Percentiles rank a stretch among this genome's conserved stretches.
These are phyloP conservation scores for Alternaria postmessia DNA, from an alignment of 2,329 filamentous ascomycete species.

Conservation along the genomic window DNA sequence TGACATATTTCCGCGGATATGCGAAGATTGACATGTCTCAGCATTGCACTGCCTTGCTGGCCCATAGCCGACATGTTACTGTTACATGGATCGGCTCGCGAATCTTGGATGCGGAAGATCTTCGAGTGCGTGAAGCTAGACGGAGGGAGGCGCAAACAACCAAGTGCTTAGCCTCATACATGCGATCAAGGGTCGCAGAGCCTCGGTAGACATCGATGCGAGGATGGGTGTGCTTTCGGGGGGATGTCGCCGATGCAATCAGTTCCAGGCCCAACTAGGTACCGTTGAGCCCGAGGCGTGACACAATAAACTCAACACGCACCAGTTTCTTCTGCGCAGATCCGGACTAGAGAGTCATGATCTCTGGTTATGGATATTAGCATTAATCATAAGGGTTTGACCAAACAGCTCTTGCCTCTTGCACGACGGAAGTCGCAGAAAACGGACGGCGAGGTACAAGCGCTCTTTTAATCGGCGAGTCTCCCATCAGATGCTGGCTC, in stretches of 20 bases:
- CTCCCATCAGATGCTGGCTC: background rate
- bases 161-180: background rate
- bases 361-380: background rate
- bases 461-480: background rate
- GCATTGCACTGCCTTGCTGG: background rate
- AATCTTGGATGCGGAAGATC: constrained; percentile 16
- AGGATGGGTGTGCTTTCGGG: background rate
- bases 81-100: constrained; percentile 16
- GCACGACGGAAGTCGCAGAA: background rate
- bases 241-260: background rate
- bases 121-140: constrained; percentile 4
- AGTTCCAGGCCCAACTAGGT: background rate
- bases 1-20: background rate
- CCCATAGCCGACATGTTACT: constrained; percentile 5
- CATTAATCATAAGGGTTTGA: background rate
- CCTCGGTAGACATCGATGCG: background rate
- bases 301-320: background rate
- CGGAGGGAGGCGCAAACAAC: constrained; percentile 1
- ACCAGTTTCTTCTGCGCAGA: background rate
- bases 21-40: background rate
- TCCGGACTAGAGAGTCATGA: background rate
- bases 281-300: background rate
- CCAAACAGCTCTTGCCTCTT: background rate
- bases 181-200: background rate
- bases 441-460: background rate